Conservation (phyloP, 2,329 filamentous ascomycete species). For the Lecanosticta acicola region DNA sequence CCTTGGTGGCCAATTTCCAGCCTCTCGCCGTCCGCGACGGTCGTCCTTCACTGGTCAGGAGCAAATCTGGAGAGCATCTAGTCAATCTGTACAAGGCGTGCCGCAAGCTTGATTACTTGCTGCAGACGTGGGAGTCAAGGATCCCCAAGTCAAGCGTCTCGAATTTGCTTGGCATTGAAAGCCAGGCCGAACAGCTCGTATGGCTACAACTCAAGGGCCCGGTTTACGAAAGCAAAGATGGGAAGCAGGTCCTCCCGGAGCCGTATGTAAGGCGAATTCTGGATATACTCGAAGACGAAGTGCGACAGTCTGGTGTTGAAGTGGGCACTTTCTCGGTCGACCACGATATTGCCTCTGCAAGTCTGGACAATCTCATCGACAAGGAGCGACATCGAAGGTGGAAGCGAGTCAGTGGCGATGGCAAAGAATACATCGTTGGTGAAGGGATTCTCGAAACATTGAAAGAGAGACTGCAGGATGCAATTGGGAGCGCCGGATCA, state of each 20-base stretch:
- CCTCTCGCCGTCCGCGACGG: slow-evolving; percentile 16
- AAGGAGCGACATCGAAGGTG: not conserved
- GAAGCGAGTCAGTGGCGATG: slow-evolving; percentile 2
- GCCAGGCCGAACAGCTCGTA: slow-evolving; percentile 4
- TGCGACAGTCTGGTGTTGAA: slow-evolving; percentile 1
- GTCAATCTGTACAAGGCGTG: slow-evolving; percentile 8
- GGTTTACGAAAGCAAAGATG: not conserved
- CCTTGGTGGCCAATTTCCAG: slow-evolving; percentile 21
- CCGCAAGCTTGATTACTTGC: slow-evolving; percentile 1
- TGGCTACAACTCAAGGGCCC: not conserved
- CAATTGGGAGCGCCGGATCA: slow-evolving; percentile 7
- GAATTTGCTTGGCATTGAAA: slow-evolving; percentile 7
- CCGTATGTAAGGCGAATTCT: slow-evolving; percentile 1
- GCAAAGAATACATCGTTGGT: slow-evolving; percentile 3
- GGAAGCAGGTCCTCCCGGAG: not conserved
- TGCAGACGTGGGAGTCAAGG: slow-evolving; percentile 2
- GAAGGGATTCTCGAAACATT: not conserved
- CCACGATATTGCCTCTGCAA: slow-evolving; percentile 3
- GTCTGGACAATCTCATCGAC: slow-evolving; percentile 4
- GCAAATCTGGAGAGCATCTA: slow-evolving; percentile 16
- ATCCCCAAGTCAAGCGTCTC: slow-evolving; percentile 7
- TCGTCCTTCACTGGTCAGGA: slow-evolving; percentile 18
- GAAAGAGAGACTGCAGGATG: slow-evolving; percentile 4
- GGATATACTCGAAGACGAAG: slow-evolving; percentile 1
- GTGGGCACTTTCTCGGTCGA: slow-evolving; percentile 5